Conservation (phyloP, 768 basidiomycete genomes). For the Hericium coralloides region DNA sequence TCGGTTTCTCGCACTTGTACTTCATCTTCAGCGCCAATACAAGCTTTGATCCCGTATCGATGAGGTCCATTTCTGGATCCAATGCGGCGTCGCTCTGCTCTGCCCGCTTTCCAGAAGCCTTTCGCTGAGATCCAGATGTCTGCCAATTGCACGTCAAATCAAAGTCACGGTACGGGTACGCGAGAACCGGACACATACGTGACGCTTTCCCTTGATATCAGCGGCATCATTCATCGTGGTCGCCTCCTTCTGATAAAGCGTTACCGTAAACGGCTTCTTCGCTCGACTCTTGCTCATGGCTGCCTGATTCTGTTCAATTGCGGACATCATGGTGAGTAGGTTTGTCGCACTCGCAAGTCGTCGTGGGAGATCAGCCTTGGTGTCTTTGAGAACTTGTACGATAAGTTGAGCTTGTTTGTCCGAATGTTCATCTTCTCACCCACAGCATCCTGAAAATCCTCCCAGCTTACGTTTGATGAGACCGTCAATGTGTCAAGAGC, state of each 20-base stretch:
- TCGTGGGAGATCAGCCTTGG: background rate
- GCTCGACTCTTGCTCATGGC: background rate
- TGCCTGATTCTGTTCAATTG: background rate
- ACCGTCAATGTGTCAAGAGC: background rate
- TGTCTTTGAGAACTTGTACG: background rate
- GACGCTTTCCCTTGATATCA: no score
- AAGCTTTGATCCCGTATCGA: background rate
- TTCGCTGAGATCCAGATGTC: no score
- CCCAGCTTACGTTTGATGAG: background rate
- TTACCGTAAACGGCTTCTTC: background rate
- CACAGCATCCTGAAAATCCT: background rate
- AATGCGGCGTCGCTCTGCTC: background rate
- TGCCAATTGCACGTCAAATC: no score
- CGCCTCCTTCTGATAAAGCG: background rate
- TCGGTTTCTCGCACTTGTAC: background rate
- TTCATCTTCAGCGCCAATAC: background rate
- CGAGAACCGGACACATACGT: no score
- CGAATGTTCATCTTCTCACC: background rate
- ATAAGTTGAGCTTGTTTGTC: background rate
- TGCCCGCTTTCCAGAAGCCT: no score
- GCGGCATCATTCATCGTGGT: no score
- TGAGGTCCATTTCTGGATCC: background rate
- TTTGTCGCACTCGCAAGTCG: background rate
- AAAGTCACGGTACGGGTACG: background rate
- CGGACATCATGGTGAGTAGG: background rate